A percentile compares a stretch with the other conserved stretches of the same genome.
phyloP scores from a whole-genome alignment of 495 filamentous ascomycete species.

The Penicillium ucsense region DNA sequence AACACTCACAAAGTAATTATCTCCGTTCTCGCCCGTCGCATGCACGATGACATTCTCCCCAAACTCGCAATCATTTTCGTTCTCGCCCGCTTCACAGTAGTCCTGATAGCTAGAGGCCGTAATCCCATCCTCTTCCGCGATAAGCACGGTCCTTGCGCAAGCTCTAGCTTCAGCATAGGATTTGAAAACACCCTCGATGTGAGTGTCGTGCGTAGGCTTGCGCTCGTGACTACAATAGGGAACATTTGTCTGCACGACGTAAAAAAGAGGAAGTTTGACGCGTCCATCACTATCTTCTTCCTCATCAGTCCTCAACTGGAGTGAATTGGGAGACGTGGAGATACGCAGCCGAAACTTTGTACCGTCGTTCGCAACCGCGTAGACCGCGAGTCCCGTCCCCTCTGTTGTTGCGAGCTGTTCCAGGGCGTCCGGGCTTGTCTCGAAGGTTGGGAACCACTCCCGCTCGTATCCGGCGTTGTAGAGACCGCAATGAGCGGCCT shows the following conservation, averaged over 20 bases:
- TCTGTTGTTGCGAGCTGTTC: background rate
- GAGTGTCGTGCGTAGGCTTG: slow-evolving; percentile 4
- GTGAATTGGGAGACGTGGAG: slow-evolving; percentile 6
- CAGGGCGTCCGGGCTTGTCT: background rate
- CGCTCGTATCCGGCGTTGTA: slow-evolving; percentile 13
- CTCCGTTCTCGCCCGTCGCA: slow-evolving; percentile 6
- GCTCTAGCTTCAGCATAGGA: slow-evolving; percentile 8
- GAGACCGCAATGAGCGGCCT: slow-evolving; percentile 12
- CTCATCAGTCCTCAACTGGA: slow-evolving; percentile 1
- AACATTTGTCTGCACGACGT: slow-evolving; percentile 10
- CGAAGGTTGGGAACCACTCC: slow-evolving; percentile 12
- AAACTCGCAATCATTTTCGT: slow-evolving; percentile 9
- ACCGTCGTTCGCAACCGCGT: slow-evolving; percentile 9
- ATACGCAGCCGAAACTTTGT: slow-evolving; percentile 10
- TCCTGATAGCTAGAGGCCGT: slow-evolving; percentile 7
- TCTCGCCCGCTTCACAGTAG: slow-evolving; percentile 9
- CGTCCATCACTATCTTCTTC: slow-evolving; percentile 1
- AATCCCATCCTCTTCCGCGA: slow-evolving; percentile 5
- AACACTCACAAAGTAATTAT: slow-evolving; percentile 15
- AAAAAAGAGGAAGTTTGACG: slow-evolving; percentile 9
- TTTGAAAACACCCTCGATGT: slow-evolving; percentile 6
- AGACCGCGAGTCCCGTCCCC: slow-evolving; percentile 3
- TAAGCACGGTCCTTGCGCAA: slow-evolving; percentile 7
- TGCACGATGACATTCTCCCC: slow-evolving; percentile 17
- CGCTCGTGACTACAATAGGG: slow-evolving; percentile 6